Percentiles rank a stretch among this genome's conserved stretches.
phyloP scores from a whole-genome alignment of 305 asterid species.

The Striga hermonthica region DNA sequence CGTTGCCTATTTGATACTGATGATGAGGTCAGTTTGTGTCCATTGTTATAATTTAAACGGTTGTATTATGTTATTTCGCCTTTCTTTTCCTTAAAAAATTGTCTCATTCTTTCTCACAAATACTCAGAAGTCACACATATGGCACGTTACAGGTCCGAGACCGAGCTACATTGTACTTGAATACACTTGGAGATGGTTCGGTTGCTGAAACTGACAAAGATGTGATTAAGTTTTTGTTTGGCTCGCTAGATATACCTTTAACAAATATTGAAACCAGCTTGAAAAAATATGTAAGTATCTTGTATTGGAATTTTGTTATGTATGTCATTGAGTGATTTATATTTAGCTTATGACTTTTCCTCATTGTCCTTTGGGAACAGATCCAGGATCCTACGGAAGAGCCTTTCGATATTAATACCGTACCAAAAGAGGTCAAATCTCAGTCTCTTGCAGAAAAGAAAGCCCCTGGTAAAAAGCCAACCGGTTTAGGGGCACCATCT shows the following conservation, averaged over 20 bases:
- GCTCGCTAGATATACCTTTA: slow-evolving; percentile 66
- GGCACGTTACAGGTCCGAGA: slow-evolving; percentile 62
- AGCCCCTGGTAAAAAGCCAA: slow-evolving; percentile 64
- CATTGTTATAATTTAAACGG: background rate
- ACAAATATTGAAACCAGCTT: slow-evolving; percentile 69
- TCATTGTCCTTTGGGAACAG: slow-evolving; percentile 31
- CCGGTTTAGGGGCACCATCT: slow-evolving; percentile 63
- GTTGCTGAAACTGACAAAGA: slow-evolving; percentile 65
- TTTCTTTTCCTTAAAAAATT: background rate
- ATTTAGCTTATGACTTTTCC: slow-evolving; percentile 1
- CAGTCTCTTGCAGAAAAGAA: slow-evolving; percentile 77
- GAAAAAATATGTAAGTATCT: slow-evolving; percentile 72
- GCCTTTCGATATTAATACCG: slow-evolving; percentile 66
- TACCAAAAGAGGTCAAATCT: slow-evolving; percentile 73
- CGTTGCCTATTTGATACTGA: slow-evolving; percentile 78
- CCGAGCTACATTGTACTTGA: slow-evolving; percentile 79
- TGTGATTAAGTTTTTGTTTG: slow-evolving; percentile 71
- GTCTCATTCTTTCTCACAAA: too few relatives aligned
- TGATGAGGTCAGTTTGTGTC: slow-evolving; percentile 63
- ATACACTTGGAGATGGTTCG: slow-evolving; percentile 80
- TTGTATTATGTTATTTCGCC: background rate
- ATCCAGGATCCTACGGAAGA: slow-evolving; percentile 67
- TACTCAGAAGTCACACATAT: too few relatives aligned
- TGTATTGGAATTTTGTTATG: background rate
- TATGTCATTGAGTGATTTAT: slow-evolving; percentile 19